These are phyloP conservation scores for Macrolepiota dolichaula DNA, from an alignment of 768 basidiomycete genomes.

Conservation along the genomic window DNA sequence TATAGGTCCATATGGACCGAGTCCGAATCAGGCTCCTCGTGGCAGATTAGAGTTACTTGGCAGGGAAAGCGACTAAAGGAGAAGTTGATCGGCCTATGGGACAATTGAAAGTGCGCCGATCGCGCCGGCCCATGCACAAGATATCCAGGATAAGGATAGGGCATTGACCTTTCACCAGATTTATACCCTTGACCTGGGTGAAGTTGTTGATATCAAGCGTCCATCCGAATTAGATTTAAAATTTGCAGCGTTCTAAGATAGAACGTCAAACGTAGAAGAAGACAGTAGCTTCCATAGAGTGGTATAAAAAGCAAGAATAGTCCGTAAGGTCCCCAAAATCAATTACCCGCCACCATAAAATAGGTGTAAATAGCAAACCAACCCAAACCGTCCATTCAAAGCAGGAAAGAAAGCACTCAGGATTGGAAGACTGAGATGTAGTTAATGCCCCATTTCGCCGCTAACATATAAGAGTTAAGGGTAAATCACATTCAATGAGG, in stretches of 20 bases:
- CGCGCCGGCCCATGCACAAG: too few relatives aligned
- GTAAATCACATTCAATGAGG: neutral
- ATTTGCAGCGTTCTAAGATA: neutral
- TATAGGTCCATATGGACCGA: neutral
- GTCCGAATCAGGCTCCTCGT: neutral
- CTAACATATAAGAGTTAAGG: constrained; percentile 22
- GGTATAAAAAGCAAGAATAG: neutral
- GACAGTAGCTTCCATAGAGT: too few relatives aligned
- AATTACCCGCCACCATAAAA: neutral
- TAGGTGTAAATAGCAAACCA: neutral
- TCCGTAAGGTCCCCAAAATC: neutral
- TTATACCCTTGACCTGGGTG: too few relatives aligned
- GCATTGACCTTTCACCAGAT: too few relatives aligned
- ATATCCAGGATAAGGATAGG: too few relatives aligned
- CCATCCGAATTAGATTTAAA: neutral
- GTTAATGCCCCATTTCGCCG: constrained; percentile 52
- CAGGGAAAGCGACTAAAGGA: neutral
- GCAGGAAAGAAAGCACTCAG: neutral
- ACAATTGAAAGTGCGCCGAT: too few relatives aligned
- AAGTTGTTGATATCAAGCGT: neutral
- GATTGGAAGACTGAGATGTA: constrained; percentile 47
- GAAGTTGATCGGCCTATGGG: neutral
- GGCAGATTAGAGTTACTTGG: neutral
- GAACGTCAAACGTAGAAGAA: neutral
- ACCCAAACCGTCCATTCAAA: neutral